A percentile compares a stretch with the other conserved stretches of the same genome.
Conservation (phyloP, 179 eudicot species). For the Spergularia azorica region DNA sequence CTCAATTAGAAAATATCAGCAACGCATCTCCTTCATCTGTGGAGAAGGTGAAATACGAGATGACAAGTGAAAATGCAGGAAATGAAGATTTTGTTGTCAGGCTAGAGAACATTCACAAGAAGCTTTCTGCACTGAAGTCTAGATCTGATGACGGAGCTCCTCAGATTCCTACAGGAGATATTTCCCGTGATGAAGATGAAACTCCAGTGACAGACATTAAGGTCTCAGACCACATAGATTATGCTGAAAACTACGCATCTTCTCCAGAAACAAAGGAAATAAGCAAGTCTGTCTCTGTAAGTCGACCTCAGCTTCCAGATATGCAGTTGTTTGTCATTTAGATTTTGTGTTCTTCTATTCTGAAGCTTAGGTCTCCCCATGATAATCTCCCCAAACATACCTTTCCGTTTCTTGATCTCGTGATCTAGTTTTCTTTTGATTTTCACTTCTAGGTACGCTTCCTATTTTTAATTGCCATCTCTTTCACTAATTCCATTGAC, state of each 20-base stretch:
- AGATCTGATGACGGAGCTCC: slow-evolving; percentile 21
- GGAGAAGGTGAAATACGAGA: slow-evolving; percentile 32
- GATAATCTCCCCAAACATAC: background rate
- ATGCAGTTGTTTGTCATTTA: slow-evolving; percentile 31
- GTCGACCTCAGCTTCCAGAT: slow-evolving; percentile 31
- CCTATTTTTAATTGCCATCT: background rate
- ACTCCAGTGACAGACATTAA: slow-evolving; percentile 23
- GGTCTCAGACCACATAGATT: slow-evolving; percentile 15
- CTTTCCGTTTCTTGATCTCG: background rate
- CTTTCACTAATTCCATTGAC: background rate
- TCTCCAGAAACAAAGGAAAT: slow-evolving; percentile 24
- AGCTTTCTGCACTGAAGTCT: slow-evolving; percentile 25
- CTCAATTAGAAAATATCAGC: slow-evolving; percentile 18
- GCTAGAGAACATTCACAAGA: slow-evolving; percentile 34
- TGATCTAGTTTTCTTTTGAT: background rate
- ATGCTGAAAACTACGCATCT: slow-evolving; percentile 11
- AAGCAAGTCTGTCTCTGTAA: slow-evolving; percentile 15
- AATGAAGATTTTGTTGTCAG: slow-evolving; percentile 15
- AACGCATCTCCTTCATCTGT: slow-evolving; percentile 16
- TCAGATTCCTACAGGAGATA: slow-evolving; percentile 17
- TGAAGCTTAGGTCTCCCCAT: background rate
- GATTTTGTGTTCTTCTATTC: background rate
- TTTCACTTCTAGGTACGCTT: background rate
- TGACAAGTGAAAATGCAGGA: slow-evolving; percentile 25
- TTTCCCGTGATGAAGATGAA: slow-evolving; percentile 28